Percentiles rank a stretch among this genome's conserved stretches.
Conservation (phyloP, 768 basidiomycete genomes). For the Suillus variegatus region DNA sequence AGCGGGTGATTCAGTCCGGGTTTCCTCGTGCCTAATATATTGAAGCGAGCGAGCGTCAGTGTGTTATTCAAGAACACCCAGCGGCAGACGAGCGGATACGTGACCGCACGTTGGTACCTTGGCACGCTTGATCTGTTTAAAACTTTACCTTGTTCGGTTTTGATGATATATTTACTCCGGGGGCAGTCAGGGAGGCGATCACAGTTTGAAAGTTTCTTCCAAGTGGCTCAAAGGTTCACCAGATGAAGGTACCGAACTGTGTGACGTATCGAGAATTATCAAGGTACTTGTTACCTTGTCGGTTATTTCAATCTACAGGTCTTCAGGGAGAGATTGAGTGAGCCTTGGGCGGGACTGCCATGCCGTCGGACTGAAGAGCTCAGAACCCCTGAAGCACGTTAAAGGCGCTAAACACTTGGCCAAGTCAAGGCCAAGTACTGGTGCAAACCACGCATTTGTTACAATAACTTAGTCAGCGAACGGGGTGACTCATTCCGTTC, state of each 20-base stretch:
- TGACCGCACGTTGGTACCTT: neutral
- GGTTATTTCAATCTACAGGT: slow-evolving; percentile 2
- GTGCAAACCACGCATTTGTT: too few species aligned
- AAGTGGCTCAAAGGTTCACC: neutral
- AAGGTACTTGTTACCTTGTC: neutral
- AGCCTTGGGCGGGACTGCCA: neutral
- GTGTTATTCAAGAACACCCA: neutral
- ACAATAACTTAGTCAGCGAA: neutral
- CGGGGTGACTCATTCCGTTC: neutral
- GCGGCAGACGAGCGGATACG: neutral
- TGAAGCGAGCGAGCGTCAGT: neutral
- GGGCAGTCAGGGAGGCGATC: neutral
- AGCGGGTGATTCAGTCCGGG: neutral
- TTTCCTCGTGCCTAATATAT: neutral
- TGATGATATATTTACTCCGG: too few species aligned
- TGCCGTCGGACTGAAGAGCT: neutral
- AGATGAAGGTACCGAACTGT: neutral
- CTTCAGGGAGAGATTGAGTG: too few species aligned
- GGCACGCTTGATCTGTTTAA: neutral
- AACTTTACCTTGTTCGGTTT: neutral
- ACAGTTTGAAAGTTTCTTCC: neutral
- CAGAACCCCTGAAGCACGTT: neutral
- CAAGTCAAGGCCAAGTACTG: too few species aligned
- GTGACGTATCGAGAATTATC: neutral
- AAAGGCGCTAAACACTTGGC: neutral